Percentiles rank a stretch among this genome's conserved stretches.
Conservation (phyloP, 768 basidiomycete genomes). For the Tulasnella sp. region DNA sequence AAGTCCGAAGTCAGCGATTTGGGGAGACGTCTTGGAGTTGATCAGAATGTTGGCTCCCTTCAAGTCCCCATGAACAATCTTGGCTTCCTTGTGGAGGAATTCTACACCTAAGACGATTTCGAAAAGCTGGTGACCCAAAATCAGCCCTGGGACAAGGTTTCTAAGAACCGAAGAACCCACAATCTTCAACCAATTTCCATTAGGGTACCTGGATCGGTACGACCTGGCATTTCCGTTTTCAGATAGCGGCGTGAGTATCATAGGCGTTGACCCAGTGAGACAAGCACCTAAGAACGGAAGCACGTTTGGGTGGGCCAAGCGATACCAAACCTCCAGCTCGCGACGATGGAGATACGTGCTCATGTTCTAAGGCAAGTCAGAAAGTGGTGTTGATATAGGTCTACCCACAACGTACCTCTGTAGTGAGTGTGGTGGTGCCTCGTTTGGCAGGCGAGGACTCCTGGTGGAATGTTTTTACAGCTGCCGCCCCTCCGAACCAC, state of each 20-base stretch:
- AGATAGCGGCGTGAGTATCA: neutral
- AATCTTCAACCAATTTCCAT: slow-evolving; percentile 7
- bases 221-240: slow-evolving; percentile 10
- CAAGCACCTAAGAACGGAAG: slow-evolving; percentile 6
- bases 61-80: neutral
- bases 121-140: neutral
- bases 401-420: neutral
- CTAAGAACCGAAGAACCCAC: neutral
- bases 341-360: slow-evolving; percentile 3
- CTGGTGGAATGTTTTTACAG: neutral
- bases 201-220: neutral
- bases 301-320: neutral
- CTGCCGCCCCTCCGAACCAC: neutral
- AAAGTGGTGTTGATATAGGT: neutral
- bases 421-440: neutral
- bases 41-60: slow-evolving; percentile 10
- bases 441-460: neutral
- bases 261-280: neutral
- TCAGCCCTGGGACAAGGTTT: neutral
- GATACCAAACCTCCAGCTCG: slow-evolving; percentile 9
- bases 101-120: neutral
- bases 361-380: neutral
- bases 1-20: slow-evolving; percentile 12
- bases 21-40: neutral
- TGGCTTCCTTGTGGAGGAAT: slow-evolving; percentile 3